These are phyloP conservation scores for Dipteronia sinensis DNA, from an alignment of 345 rosid genomes.

Conservation along the genomic window DNA sequence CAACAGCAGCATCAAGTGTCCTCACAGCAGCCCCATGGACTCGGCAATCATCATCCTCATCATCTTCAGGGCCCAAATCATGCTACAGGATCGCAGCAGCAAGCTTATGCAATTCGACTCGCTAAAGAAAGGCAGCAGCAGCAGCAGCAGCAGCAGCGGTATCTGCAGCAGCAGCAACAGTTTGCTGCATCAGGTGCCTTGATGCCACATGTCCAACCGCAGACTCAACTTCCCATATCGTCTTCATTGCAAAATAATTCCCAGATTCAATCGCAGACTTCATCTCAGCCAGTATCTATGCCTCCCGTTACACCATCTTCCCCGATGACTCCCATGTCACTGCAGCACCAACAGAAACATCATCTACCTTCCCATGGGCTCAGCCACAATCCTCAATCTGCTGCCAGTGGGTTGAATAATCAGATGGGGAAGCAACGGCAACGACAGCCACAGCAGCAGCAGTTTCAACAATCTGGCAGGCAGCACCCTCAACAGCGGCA, in stretches of 20 bases:
- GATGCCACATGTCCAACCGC: slow-evolving; percentile 67
- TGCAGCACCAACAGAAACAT: slow-evolving; percentile 65
- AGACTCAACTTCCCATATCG: slow-evolving; percentile 69
- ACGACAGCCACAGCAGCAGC: slow-evolving; percentile 72
- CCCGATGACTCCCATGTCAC: slow-evolving; percentile 55
- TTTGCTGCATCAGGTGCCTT: slow-evolving; percentile 56
- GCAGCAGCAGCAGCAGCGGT: slow-evolving; percentile 59
- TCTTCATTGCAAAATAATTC: slow-evolving; percentile 69
- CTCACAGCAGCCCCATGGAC: slow-evolving; percentile 63
- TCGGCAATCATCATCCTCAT: slow-evolving; percentile 61
- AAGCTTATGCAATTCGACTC: slow-evolving; percentile 60
- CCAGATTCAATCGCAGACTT: slow-evolving; percentile 64
- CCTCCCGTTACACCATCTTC: slow-evolving; percentile 58
- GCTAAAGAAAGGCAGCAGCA: slow-evolving; percentile 63
- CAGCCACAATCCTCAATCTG: slow-evolving; percentile 58
- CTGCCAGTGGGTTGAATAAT: slow-evolving; percentile 59
- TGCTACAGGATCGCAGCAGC: slow-evolving; percentile 61
- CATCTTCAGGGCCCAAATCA: slow-evolving; percentile 72
- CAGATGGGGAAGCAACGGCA: slow-evolving; percentile 89
- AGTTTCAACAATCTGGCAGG: slow-evolving; percentile 81
- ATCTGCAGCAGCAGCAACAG: slow-evolving; percentile 71
- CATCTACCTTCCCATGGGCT: slow-evolving; percentile 62
- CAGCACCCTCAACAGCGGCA: slow-evolving; percentile 89
- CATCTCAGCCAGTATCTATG: slow-evolving; percentile 55
- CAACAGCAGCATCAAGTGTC: slow-evolving; percentile 74